Percentiles rank a stretch among this genome's conserved stretches.
Evolutionary conservation across 768 basidiomycete species (phyloP).

Genomic region (Hemileccinum rubropunctum): DNA sequence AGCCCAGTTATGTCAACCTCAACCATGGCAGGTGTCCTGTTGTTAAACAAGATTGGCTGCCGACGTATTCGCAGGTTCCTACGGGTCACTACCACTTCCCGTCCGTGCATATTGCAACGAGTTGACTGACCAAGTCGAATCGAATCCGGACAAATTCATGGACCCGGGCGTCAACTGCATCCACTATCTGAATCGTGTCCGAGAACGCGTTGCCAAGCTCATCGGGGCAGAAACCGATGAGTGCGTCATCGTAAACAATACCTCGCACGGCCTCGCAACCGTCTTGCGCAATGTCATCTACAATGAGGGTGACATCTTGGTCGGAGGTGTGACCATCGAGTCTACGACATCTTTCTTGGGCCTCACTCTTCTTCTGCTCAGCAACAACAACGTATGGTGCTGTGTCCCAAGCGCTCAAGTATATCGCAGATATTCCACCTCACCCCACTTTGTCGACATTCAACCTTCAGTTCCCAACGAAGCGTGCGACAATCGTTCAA

Average conservation of each 20-base stretch:
- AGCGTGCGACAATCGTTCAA: constrained; percentile 53
- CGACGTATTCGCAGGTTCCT: constrained; percentile 45
- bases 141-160: constrained; percentile 57
- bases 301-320: constrained; percentile 57
- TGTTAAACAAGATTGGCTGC: not conserved
- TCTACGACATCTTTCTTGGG: not conserved
- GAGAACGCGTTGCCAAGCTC: constrained; percentile 45
- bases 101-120: constrained; percentile 46
- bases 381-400: constrained; percentile 59
- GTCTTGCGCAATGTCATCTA: constrained; percentile 59
- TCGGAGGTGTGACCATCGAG: constrained; percentile 35
- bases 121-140: constrained; percentile 44
- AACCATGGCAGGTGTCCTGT: constrained; percentile 51
- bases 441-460: constrained; percentile 52
- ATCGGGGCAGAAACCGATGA: constrained; percentile 56
- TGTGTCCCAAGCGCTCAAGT: constrained; percentile 47
- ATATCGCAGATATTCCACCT: constrained; percentile 54
- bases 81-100: constrained; percentile 53
- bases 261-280: constrained; percentile 48
- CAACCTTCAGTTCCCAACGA: constrained; percentile 51
- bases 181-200: constrained; percentile 36
- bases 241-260: constrained; percentile 44
- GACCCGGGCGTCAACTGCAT: constrained; percentile 36
- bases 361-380: constrained; percentile 20
- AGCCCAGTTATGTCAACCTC: constrained; percentile 58